Evolutionary conservation across 306 rosid species (phyloP), one percentile per base, ranked within the genome.

Genomic region (Acacia crassicarpa): DNA sequence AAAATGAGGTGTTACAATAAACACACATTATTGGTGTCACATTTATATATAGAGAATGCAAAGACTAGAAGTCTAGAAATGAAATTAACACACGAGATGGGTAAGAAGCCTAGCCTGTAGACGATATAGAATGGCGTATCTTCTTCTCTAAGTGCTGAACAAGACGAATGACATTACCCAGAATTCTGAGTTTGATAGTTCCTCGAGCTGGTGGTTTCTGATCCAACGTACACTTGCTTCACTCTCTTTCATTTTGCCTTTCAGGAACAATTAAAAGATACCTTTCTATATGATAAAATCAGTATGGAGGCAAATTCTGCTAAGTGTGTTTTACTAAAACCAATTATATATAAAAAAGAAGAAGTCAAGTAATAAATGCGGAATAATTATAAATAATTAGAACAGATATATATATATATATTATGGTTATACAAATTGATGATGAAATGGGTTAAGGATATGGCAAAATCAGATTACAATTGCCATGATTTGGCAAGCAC

Each of bases 151-250:
- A 23, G 56, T 13, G 22, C 3, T 63, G 14, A 14, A 14, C 7
- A 13, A 0, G 22, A 25, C 15, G 38, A 45, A 45, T 2, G 58
- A 71, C 17, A 46, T 44, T 15, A 3, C 13, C 8, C 13, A 71
- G 30, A 40, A 71, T 71, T 71, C 75, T 71, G 59, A 32, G 38
- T 43, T 71, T 71, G 40, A 45, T 66, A 10, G 44, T 71, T 44
- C 76, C 59, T 45, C 59, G 76, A 68, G 12, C 32, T 30, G 74
- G 5, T 10, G 74, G 11, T 51, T 38, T 67, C 27, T 45, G 59
- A 22, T 5, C 3, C 75, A 23, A n/a, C n/a, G n/a, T n/a, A 23
- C 38, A 1, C 4, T 12, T 71, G 6, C 9, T 25, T 27, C 58
- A 2, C 17, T 12, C 38, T 13, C 58, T 45, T 45, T 25, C 59